These are phyloP conservation scores for Podaxis sp. DNA, from an alignment of 768 basidiomycete genomes.

Conservation along the genomic window DNA sequence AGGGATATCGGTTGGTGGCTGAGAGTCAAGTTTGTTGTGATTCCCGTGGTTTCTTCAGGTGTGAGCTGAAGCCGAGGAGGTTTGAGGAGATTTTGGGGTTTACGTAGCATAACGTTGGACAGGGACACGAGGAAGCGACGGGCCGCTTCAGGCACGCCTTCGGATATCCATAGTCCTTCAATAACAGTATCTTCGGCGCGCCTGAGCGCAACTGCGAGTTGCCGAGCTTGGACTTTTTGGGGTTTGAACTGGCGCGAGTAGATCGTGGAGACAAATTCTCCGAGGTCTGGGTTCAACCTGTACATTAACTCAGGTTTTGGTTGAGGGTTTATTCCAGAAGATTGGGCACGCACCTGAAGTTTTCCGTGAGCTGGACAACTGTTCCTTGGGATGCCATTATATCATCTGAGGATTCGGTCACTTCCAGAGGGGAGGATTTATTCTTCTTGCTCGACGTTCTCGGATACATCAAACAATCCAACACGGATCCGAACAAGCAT, in stretches of 20 bases:
- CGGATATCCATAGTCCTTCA: conserved; percentile 21
- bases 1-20: conserved; percentile 42
- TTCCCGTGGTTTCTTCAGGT: conserved; percentile 13
- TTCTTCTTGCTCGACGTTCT: conserved; percentile 2
- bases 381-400: conserved; percentile 31
- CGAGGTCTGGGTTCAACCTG: conserved; percentile 50
- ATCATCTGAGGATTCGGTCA: conserved; percentile 18
- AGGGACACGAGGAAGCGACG: conserved; percentile 39
- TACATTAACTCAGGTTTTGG: neutral
- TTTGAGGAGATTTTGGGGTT: conserved; percentile 33
- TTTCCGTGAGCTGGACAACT: conserved; percentile 49
- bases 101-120: conserved; percentile 42
- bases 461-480: conserved; percentile 45
- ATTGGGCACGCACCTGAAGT: conserved; percentile 38
- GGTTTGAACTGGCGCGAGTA: conserved; percentile 47
- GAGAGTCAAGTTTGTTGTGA: conserved; percentile 16
- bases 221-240: conserved; percentile 42
- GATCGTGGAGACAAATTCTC: conserved; percentile 53
- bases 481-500: conserved; percentile 44
- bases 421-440: conserved; percentile 11
- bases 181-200: conserved; percentile 23
- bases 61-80: conserved; percentile 18
- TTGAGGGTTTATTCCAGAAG: neutral
- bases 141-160: conserved; percentile 24
- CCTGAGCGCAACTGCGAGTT: conserved; percentile 34